Evolutionary conservation across 305 asterid species (phyloP).

Genomic region (Withania somnifera): DNA sequence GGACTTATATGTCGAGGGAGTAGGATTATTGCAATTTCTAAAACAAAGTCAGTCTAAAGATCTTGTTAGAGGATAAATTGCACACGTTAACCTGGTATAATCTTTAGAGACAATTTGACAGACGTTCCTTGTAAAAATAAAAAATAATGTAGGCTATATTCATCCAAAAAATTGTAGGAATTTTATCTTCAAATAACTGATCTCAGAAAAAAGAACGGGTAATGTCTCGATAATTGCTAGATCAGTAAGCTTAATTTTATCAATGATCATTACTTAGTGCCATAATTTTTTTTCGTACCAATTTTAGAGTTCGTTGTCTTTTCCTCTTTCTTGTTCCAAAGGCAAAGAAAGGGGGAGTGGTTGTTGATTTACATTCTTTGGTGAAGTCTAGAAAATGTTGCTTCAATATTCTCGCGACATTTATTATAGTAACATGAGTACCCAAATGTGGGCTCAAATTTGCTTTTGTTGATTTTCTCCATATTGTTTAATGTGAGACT

Average conservation of each 20-base stretch:
- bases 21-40: not conserved
- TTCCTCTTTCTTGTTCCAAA: not conserved
- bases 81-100: not conserved
- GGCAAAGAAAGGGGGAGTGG: not conserved
- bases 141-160: not conserved
- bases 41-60: not conserved
- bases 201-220: not conserved
- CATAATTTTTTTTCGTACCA: not conserved
- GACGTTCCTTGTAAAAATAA: not conserved
- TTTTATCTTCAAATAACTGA: not conserved
- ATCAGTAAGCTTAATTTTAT: not conserved
- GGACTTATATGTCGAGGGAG: not conserved
- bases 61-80: not conserved
- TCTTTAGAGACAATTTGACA: not conserved
- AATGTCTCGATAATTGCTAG: not conserved
- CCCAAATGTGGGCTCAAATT: not conserved
- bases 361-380: not conserved
- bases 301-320: not conserved
- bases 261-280: not conserved
- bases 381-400: not conserved
- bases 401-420: not conserved
- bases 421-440: not conserved
- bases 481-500: not conserved
- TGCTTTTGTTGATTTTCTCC: not conserved
- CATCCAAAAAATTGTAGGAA: not conserved